Percentiles rank a stretch among this genome's conserved stretches.
phyloP scores from a whole-genome alignment of 805 yeast genomes.

The Deakozyma indianensis region DNA sequence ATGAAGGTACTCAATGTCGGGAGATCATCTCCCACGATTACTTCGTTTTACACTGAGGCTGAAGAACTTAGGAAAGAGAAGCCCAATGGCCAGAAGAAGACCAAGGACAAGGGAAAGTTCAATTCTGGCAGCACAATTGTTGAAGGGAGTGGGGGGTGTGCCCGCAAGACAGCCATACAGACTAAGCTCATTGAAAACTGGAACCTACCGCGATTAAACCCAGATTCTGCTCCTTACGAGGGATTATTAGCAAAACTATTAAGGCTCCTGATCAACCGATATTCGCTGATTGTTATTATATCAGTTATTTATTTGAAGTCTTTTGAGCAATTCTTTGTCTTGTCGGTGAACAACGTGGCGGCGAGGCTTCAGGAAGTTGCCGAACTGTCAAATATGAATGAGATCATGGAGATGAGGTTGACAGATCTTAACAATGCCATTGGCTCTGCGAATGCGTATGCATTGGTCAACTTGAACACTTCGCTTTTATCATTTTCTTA shows the following conservation, averaged over 20 bases:
- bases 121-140: background rate
- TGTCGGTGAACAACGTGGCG: background rate
- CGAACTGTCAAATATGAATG: background rate
- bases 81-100: background rate
- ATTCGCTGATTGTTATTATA: background rate
- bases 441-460: background rate
- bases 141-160: background rate
- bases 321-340: background rate
- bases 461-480: background rate
- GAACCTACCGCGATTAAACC: background rate
- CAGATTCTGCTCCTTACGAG: background rate
- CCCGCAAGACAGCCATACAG: background rate
- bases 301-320: background rate
- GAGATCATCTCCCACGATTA: background rate
- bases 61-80: background rate
- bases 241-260: background rate
- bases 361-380: background rate
- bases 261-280: background rate
- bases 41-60: conserved; percentile 1
- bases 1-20: background rate
- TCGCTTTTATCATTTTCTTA: background rate
- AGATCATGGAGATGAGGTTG: background rate
- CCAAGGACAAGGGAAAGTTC: background rate
- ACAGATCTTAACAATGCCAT: background rate
- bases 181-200: background rate